Evolutionary conservation across 331 rosid genomes (phyloP), one percentile per base, ranked within the genome.

Genomic region (Cydonia oblonga): DNA sequence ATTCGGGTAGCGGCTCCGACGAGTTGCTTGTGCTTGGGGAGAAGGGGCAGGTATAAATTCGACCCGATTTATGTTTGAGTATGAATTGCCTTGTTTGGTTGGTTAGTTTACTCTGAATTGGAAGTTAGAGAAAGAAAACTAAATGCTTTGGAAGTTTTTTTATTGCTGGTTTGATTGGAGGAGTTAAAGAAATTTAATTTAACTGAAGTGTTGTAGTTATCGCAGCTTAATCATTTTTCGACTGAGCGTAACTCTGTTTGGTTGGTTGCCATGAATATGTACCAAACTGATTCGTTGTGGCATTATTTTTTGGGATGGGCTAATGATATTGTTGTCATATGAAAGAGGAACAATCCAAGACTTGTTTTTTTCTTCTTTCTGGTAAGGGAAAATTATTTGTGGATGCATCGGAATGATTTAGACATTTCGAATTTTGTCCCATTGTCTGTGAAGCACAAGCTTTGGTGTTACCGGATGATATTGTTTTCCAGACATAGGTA

Each of bases 21-120:
- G 97, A 91, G 72, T 75, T 89, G 83, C 69, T 80, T 67, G 78
- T 91, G 9, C 85, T 91, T 54, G 96, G 90, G 33, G 91, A 87
- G 78, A 91, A 85, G 87, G 97, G 97, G 40, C 96, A 81, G 92
- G 97, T 91, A 78, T 49, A 18, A 12, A 49, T 25, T 19, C 24
- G 12, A 63, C 14, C 20, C 4, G 28, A 26, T 20, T 35, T 32
- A 22, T 54, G 69, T 44, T 32, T 61, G 51, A 33, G 9, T 25
- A n/a, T 4, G 9, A 10, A 6, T 22, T 10, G n/a, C 53, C 1
- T 16, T 40, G 33, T 15, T 66, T 32, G 3, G 16, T 12, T 66
- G 18, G 13, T 24, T 9, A 29, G 33, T 44, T 58, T 69, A 26
- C 20, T 69, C 9, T 8, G 0, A 25, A 51, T 28, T 60, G 20